Base-by-base conservation (phyloP, 228 moss, liverwort and hornwort genomes). In the Sphagnum fallax region DNA sequence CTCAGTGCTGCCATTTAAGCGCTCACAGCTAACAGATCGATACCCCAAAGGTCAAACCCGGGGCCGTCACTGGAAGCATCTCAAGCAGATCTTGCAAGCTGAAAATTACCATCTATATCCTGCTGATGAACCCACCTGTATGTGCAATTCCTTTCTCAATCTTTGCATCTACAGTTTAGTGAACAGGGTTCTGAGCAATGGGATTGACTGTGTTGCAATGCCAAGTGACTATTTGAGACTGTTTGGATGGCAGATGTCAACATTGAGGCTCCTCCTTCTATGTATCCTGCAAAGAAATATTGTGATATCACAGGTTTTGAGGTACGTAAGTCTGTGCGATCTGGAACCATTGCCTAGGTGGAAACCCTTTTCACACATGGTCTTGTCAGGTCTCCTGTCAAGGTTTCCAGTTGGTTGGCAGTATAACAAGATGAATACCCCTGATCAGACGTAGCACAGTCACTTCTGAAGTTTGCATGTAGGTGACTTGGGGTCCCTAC, bases 51-150 rank as follows among this genome's bases (percentile, higher is more conserved):
- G 98, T 16, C 92, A 94, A 70, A 92, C 85, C 71, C 88, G 94
- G 68, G 94, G 94, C 48, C 90, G 92, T 49, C 98, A 98, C 72
- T 98, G 98, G 94, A 94, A 94, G 80, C 98, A 98, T 52, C 75
- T 92, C 69, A 94, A 98, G 87, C 98, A 92, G 81, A 98, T 98
- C 47, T 81, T 94, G 63, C 98, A 98, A 86, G 90, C 90, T 62
- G 98, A 94, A 80, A 94, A 90, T 73, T 94, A 81, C 68, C 89
- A 81, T 53, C 70, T 87, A 5, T 90, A 90, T 75, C 89, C 90
- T 70, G 77, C 94, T 4, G 92, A 88, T 72, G 94, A 92, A 70
- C 89, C 92, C 50, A 89, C 78, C 14, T 98, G 91, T 98, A 82
- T 10, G 90, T 76, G 50, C 48, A 60, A 12, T 11, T 58, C 49